phyloP scores from a whole-genome alignment of 495 filamentous ascomycete species.

The Podospora conica region DNA sequence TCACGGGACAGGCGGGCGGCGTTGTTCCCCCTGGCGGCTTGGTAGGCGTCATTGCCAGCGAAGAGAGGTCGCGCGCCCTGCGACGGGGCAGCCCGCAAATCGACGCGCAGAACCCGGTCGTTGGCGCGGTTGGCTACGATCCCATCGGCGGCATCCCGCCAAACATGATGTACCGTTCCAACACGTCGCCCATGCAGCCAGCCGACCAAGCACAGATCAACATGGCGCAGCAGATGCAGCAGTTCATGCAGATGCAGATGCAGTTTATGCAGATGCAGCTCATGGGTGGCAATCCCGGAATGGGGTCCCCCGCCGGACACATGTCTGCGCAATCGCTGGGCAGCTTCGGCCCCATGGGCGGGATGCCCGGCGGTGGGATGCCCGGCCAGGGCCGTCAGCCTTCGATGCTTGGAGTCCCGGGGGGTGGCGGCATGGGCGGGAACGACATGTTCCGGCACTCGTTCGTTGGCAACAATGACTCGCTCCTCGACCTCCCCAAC shows the following conservation, averaged over 20 bases:
- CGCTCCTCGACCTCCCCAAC: conserved; percentile 32
- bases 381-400: conserved; percentile 17
- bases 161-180: conserved; percentile 45
- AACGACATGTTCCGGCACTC: conserved; percentile 40
- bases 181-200: conserved; percentile 42
- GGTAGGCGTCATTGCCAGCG: conserved; percentile 83
- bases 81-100: conserved; percentile 71
- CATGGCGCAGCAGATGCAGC: conserved; percentile 80
- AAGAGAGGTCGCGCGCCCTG: conserved; percentile 72
- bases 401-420: conserved; percentile 13
- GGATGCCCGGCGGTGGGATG: conserved; percentile 18
- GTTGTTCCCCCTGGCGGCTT: conserved; percentile 59
- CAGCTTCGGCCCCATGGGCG: conserved; percentile 18
- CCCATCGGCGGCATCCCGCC: conserved; percentile 40
- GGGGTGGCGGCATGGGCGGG: conserved; percentile 9
- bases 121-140: conserved; percentile 31
- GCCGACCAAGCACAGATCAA: conserved; percentile 75
- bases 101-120: conserved; percentile 36
- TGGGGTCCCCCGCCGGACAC: conserved; percentile 29
- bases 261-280: conserved; percentile 72
- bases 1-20: conserved; percentile 21
- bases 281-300: conserved; percentile 43
- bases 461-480: conserved; percentile 32
- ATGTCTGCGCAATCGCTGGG: conserved; percentile 30
- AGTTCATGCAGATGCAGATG: conserved; percentile 93